phyloP scores from a whole-genome alignment of 2,329 filamentous ascomycete genomes.

The Magnaporthiopsis poae region DNA sequence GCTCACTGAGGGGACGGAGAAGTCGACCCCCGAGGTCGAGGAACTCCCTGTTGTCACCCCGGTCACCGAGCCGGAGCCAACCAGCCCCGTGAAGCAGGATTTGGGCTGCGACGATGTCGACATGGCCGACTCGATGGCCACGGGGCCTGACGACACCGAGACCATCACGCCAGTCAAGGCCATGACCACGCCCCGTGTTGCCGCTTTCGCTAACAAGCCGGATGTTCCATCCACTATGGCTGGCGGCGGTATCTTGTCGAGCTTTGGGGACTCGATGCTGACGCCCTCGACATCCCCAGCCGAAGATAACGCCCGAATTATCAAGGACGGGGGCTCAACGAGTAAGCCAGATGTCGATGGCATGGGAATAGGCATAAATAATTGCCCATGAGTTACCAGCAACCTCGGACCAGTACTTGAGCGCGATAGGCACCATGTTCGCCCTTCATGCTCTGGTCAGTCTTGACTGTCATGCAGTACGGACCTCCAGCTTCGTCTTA shows the following conservation, averaged over 20 bases:
- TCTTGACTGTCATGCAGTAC: not conserved
- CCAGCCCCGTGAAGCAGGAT: constrained; percentile 6
- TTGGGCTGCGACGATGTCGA: constrained; percentile 6
- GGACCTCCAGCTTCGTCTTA: not conserved
- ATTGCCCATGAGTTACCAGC: not conserved
- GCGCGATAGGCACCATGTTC: not conserved
- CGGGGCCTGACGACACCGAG: constrained; percentile 5
- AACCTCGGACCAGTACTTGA: not conserved
- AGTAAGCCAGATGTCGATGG: not conserved
- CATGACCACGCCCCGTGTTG: not conserved
- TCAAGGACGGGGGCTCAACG: not conserved
- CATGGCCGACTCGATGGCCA: constrained; percentile 6
- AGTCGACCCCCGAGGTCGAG: constrained; percentile 7
- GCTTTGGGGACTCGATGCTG: not conserved
- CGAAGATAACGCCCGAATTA: not conserved
- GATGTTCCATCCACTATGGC: not conserved
- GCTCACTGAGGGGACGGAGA: constrained; percentile 7
- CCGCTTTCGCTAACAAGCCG: not conserved
- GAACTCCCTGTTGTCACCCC: constrained; percentile 6
- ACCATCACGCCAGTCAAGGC: constrained; percentile 5
- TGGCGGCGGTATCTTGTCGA: not conserved
- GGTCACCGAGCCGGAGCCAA: constrained; percentile 4
- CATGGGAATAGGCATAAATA: not conserved
- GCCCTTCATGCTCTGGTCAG: not conserved
- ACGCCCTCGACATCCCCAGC: constrained; percentile 12